Percentiles rank a stretch among this genome's conserved stretches.
Evolutionary conservation across 2,329 filamentous ascomycete species (phyloP).

Genomic region (Nigrospora osmanthi): DNA sequence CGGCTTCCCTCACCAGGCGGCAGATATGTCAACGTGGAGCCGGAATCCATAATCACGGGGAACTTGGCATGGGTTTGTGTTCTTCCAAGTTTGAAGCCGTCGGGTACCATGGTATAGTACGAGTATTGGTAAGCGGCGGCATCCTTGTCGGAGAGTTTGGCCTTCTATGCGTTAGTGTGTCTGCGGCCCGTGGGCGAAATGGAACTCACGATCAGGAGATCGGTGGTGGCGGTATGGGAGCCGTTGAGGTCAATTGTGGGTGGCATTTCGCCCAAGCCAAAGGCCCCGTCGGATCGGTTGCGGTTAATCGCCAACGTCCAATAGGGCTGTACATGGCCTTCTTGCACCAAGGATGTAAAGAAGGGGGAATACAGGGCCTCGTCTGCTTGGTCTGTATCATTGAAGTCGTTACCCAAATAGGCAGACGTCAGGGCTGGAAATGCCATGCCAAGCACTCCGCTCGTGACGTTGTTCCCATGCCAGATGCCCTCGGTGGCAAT

Average conservation of each 20-base stretch:
- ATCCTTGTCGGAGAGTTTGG: slow-evolving; percentile 27
- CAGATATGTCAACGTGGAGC: slow-evolving; percentile 42
- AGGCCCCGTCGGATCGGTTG: slow-evolving; percentile 34
- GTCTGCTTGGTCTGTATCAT: slow-evolving; percentile 28
- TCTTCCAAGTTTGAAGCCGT: slow-evolving; percentile 36
- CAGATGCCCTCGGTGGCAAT: slow-evolving; percentile 42
- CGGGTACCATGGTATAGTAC: slow-evolving; percentile 45
- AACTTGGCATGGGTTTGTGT: slow-evolving; percentile 32
- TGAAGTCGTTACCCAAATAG: slow-evolving; percentile 28
- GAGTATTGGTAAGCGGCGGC: slow-evolving; percentile 36
- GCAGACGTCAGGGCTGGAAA: slow-evolving; percentile 42
- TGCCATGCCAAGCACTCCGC: slow-evolving; percentile 41
- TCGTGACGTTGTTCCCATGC: slow-evolving; percentile 43
- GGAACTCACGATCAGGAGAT: slow-evolving; percentile 36
- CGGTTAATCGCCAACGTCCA: slow-evolving; percentile 41
- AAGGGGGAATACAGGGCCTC: slow-evolving; percentile 37
- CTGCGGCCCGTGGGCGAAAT: no score
- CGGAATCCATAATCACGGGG: slow-evolving; percentile 44
- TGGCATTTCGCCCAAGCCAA: slow-evolving; percentile 40
- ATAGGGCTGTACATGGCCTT: slow-evolving; percentile 34
- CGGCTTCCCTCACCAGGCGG: slow-evolving; percentile 31
- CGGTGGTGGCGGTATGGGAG: slow-evolving; percentile 19
- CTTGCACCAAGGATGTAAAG: slow-evolving; percentile 37
- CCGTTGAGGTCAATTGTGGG: slow-evolving; percentile 20
- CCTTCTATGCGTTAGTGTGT: slow-evolving; percentile 21